Conservation (phyloP, 1,139 yeast species). For the Wickerhamomyces sp. region DNA sequence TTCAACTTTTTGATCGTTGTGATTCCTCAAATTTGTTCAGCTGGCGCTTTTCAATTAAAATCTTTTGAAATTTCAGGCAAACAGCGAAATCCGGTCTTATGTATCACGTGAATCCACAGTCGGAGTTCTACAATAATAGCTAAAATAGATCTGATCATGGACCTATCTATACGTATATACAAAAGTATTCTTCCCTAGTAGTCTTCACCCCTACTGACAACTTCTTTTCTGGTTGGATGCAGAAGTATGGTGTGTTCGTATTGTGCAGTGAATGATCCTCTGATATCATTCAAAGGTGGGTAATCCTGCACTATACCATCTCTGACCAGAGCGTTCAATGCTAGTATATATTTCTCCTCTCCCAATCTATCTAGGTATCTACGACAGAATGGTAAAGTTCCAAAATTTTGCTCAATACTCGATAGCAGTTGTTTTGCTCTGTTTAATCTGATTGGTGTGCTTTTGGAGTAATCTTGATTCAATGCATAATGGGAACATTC, state of each 20-base stretch:
- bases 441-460: conserved; percentile 46
- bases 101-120: background rate
- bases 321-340: conserved; percentile 81
- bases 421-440: conserved; percentile 63
- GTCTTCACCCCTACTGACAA: conserved; percentile 92
- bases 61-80: background rate
- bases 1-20: background rate
- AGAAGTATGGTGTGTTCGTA: conserved; percentile 89
- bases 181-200: conserved; percentile 35
- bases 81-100: background rate
- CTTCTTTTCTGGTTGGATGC: conserved; percentile 90
- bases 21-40: background rate
- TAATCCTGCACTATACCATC: conserved; percentile 87
- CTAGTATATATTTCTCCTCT: conserved; percentile 85
- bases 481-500: conserved; percentile 93
- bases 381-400: conserved; percentile 95
- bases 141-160: too few species aligned
- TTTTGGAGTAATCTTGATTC: conserved; percentile 38
- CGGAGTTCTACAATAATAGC: background rate
- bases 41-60: background rate
- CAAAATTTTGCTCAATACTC: conserved; percentile 75
- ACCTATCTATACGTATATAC: background rate
- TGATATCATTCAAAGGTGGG: conserved; percentile 88
- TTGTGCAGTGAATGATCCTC: conserved; percentile 93
- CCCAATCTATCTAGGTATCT: conserved; percentile 89